Base-by-base conservation (phyloP, 139 green algal genomes). In the Bryopsis sp. region DNA sequence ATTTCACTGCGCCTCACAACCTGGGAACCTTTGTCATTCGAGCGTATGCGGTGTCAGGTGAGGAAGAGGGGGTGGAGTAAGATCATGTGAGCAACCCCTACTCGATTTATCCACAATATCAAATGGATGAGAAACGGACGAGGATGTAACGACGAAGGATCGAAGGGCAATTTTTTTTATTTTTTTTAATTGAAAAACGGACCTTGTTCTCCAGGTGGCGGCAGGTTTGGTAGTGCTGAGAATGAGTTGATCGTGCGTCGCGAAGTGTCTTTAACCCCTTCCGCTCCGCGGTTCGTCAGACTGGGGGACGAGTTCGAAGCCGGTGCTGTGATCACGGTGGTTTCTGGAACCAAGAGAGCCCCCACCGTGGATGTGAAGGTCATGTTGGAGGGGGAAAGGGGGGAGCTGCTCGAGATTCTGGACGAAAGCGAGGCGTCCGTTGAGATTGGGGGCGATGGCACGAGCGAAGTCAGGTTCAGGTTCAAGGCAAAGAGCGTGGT, bases 21-120 rank as follows among this genome's bases (percentile, higher is more conserved):
- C 67, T 87, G 11, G 78, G 81, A 19, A 72, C 66, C 0, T 85
- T 80, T 68, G 47, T 65, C 33, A 62, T 77, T 28, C 19, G 64
- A 4, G 76, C 73, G 0, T 79, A 68, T 43, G 77, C 48, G 1
- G 77, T 29, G 4, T 19, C 69, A 34, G 36, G 36, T 34, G 36
- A 22, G 7, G 19, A 34, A 39, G 58, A 67, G n/a, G 83, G n/a
- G n/a, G n/a, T n/a, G n/a, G n/a, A n/a, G n/a, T n/a, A n/a, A n/a
- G n/a, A n/a, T n/a, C n/a, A n/a, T n/a, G n/a, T n/a, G n/a, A n/a
- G n/a, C n/a, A n/a, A n/a, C n/a, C n/a, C n/a, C n/a, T n/a, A n/a
- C n/a, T n/a, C n/a, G n/a, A n/a, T n/a, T n/a, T n/a, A n/a, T n/a
- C n/a, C n/a, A n/a, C n/a, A n/a, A n/a, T n/a, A n/a, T n/a, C n/a